phyloP scores from a whole-genome alignment of 176 grass and related monocot species.

The Ensete ventricosum region DNA sequence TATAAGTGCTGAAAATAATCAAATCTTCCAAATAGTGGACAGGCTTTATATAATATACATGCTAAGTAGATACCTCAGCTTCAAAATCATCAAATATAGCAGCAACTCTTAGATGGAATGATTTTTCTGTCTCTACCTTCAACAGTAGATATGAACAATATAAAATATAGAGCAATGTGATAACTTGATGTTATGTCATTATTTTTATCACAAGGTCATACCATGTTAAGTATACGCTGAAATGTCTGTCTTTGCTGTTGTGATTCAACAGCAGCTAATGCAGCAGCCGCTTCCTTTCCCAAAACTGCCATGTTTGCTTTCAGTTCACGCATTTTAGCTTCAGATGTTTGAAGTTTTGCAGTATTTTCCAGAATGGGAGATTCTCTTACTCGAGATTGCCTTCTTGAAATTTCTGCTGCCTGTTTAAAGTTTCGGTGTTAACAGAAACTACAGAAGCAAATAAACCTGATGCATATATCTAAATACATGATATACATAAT shows the following conservation, averaged over 20 bases:
- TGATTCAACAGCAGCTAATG: conserved; percentile 79
- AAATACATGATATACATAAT: not conserved
- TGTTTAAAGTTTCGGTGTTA: conserved; percentile 32
- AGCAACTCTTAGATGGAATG: conserved; percentile 82
- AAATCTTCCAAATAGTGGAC: conserved; percentile 10
- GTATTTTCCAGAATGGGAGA: conserved; percentile 67
- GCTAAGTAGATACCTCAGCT: conserved; percentile 63
- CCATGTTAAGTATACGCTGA: conserved; percentile 77
- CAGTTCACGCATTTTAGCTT: conserved; percentile 85
- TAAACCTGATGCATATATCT: conserved; percentile 11
- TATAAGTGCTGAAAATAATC: conserved; percentile 1
- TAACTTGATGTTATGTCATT: not conserved
- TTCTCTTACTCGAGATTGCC: conserved; percentile 84
- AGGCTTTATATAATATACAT: conserved; percentile 11
- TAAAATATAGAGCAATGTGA: conserved; percentile 22
- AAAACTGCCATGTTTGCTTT: conserved; percentile 89
- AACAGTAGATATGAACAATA: conserved; percentile 23
- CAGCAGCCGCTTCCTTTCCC: conserved; percentile 87
- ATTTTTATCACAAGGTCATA: conserved; percentile 19
- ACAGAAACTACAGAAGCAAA: not conserved
- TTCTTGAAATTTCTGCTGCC: conserved; percentile 80
- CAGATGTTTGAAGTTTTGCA: conserved; percentile 68
- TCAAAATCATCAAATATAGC: conserved; percentile 93
- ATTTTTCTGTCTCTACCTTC: conserved; percentile 98
- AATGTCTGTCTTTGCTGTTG: conserved; percentile 77